Base-by-base conservation (phyloP, 495 filamentous ascomycete genomes). In the Talaromyces thailandensis region DNA sequence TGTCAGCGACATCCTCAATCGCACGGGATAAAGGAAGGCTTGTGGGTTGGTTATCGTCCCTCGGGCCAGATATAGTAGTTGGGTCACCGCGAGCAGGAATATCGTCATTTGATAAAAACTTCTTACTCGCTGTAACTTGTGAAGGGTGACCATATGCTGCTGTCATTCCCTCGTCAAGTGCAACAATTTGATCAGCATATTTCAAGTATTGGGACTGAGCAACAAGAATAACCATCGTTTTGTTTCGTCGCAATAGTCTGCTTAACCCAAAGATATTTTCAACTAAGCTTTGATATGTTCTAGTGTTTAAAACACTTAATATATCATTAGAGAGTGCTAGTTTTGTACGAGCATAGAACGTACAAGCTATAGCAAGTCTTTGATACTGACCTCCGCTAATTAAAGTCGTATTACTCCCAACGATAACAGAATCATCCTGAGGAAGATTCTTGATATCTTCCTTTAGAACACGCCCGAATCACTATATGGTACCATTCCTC, bases 401-500 rank as follows among this genome's bases (percentile, higher is more conserved):
- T 26, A 71, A 69, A 31, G 70, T 65, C 0, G 75, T 75, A 14
- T 73, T 72, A 40, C 66, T 73, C 3, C 75, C 75, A 18, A 77
- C 71, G 16, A 64, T 29, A 11, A 73, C 68, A 31, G 63, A 18
- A 45, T 78, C 73, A 3, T 77, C 74, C 16, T 62, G 32, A 7
- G 72, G 65, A 60, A 81, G 65, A n/a, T 66, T 67, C 11, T 66
- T 59, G 29, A 70, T 70, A 68, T 88, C 86, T 35, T 77, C 71
- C 3, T 75, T 74, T 14, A 92, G 78, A 77, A 66, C 87, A 88
- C 11, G 81, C 85, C 18, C 80, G 71, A 18, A 90, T 65, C 0
- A 90, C 82, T 16, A 80, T 75, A 12, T 72, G 70, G 67, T 90
- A 92, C 75, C 86, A 84, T 23, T 65, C 65, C 12, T 76, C 70